These are phyloP conservation scores for Eucalyptus curtisii DNA, from an alignment of 345 rosid genomes.

Conservation along the genomic window DNA sequence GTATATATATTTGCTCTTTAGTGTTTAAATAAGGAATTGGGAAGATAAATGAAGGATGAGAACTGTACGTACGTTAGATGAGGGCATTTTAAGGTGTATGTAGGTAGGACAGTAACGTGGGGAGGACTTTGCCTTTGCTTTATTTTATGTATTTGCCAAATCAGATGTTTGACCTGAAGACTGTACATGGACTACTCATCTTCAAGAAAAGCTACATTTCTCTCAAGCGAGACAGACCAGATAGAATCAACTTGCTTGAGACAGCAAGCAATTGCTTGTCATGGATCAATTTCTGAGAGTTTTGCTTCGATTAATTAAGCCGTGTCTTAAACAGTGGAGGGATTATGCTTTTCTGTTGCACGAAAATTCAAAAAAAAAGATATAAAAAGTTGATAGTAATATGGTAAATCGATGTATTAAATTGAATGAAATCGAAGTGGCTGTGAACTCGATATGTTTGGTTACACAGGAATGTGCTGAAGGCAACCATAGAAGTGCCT, in stretches of 20 bases:
- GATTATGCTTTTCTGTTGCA: rapidly evolving
- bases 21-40: background rate
- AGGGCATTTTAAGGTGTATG: background rate
- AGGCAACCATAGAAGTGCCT: constrained; percentile 74
- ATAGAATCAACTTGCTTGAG: background rate
- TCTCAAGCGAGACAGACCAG: background rate
- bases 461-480: constrained; percentile 58
- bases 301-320: background rate
- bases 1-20: too few relatives aligned
- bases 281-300: background rate
- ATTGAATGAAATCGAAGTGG: background rate
- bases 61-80: background rate
- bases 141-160: background rate
- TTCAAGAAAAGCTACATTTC: background rate
- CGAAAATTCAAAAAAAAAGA: background rate
- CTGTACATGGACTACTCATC: background rate
- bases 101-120: background rate
- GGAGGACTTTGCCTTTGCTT: background rate
- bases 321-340: background rate
- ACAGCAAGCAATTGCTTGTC: background rate
- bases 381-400: background rate
- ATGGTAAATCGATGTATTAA: background rate
- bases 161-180: background rate
- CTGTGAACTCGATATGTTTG: background rate
- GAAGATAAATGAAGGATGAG: background rate